Conservation (phyloP, 257 asterid genomes). For the Solanum habrochaites region DNA sequence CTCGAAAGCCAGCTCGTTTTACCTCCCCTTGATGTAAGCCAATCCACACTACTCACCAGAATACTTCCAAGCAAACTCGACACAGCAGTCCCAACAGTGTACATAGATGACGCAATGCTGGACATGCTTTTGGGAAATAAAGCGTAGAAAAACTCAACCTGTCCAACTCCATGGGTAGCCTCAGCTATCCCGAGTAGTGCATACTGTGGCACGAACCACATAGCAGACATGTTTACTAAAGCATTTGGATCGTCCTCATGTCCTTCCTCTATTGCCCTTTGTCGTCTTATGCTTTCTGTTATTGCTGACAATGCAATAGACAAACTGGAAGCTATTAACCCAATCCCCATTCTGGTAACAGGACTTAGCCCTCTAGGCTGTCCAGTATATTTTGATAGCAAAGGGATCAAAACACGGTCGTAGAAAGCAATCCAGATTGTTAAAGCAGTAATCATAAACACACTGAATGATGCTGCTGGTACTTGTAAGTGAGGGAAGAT, state of each 20-base stretch:
- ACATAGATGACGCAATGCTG: slow-evolving; percentile 6
- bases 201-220: slow-evolving; percentile 16
- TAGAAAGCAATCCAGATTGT: slow-evolving; percentile 2
- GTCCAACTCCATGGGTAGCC: slow-evolving; percentile 1
- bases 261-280: neutral
- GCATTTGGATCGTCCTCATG: neutral
- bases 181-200: slow-evolving; percentile 7
- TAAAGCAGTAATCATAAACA: neutral
- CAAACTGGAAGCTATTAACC: neutral
- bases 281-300: slow-evolving; percentile 1
- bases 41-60: neutral
- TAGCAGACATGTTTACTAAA: slow-evolving; percentile 12
- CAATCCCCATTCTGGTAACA: slow-evolving; percentile 3
- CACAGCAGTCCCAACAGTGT: neutral
- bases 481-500: neutral
- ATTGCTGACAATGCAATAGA: slow-evolving; percentile 5
- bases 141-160: slow-evolving; percentile 7
- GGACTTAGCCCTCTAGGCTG: neutral
- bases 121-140: slow-evolving; percentile 12
- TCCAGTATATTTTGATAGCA: neutral
- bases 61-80: slow-evolving; percentile 1
- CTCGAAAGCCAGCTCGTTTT: slow-evolving; percentile 9
- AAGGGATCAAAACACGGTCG: slow-evolving; percentile 1
- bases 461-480: slow-evolving; percentile 12
- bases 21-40: neutral